phyloP scores from a whole-genome alignment of 2,329 filamentous ascomycete genomes.

The Aureobasidium musti region DNA sequence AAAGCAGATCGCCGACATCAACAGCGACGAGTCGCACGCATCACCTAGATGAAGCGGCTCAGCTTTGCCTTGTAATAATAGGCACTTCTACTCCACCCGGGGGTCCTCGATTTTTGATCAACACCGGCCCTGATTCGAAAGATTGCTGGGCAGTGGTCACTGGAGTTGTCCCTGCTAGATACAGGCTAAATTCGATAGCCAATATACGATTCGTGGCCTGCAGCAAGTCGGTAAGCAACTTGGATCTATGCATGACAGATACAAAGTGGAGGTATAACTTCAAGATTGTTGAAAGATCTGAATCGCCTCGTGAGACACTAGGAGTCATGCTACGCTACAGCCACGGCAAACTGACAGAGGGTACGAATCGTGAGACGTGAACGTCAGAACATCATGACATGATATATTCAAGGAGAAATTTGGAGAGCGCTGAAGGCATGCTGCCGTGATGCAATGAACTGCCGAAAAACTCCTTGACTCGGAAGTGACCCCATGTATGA shows the following conservation, averaged over 20 bases:
- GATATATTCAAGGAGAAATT: background rate
- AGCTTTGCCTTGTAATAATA: constrained; percentile 6
- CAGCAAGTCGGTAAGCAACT: constrained; percentile 2
- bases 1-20: background rate
- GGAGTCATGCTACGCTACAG: background rate
- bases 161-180: background rate
- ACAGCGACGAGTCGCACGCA: constrained; percentile 1
- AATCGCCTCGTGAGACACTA: constrained; percentile 12
- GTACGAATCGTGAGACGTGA: constrained; percentile 15
- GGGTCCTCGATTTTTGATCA: background rate
- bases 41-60: background rate
- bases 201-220: constrained; percentile 12
- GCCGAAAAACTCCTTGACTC: constrained; percentile 8
- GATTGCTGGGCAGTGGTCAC: background rate
- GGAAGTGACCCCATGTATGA: background rate
- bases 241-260: constrained; percentile 1
- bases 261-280: background rate
- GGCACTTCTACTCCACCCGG: background rate
- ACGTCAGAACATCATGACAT: constrained; percentile 1
- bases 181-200: background rate
- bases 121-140: background rate
- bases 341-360: background rate
- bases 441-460: background rate
- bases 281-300: background rate
- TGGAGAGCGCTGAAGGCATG: background rate